A percentile compares a stretch with the other conserved stretches of the same genome.
Evolutionary conservation across 2,329 filamentous ascomycete species (phyloP).

Genomic region (Paraphoma sp.): DNA sequence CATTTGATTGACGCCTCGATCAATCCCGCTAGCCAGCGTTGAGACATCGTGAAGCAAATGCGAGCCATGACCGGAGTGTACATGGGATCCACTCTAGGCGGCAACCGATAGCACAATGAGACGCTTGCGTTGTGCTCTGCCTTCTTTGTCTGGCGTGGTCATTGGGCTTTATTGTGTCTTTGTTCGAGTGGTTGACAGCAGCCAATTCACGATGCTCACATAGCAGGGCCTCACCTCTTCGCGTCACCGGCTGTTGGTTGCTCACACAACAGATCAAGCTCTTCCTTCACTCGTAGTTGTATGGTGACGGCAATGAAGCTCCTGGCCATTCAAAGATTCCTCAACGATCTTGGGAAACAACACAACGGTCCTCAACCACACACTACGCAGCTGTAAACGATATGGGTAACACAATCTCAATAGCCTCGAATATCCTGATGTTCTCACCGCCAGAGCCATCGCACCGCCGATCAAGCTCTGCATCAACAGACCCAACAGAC

Average conservation of each 20-base stretch:
- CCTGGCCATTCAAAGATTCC: neutral
- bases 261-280: neutral
- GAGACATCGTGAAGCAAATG: neutral
- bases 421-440: neutral
- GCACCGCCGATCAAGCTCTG: neutral
- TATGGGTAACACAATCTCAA: constrained; percentile 8
- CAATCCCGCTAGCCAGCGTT: neutral
- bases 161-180: neutral
- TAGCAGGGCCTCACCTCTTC: neutral
- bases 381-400: neutral
- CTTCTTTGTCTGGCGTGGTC: neutral
- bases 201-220: no score
- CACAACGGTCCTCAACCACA: neutral
- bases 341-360: neutral
- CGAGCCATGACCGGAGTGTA: neutral
- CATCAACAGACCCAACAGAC: no score
- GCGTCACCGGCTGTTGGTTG: neutral
- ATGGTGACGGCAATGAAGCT: neutral
- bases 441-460: neutral
- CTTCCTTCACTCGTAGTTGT: neutral
- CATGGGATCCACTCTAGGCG: neutral
- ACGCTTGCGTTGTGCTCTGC: neutral
- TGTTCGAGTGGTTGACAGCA: neutral
- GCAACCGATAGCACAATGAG: neutral
- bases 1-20: neutral